Evolutionary conservation across 257 asterid species (phyloP).

Genomic region (Thymus quinquecostatus): DNA sequence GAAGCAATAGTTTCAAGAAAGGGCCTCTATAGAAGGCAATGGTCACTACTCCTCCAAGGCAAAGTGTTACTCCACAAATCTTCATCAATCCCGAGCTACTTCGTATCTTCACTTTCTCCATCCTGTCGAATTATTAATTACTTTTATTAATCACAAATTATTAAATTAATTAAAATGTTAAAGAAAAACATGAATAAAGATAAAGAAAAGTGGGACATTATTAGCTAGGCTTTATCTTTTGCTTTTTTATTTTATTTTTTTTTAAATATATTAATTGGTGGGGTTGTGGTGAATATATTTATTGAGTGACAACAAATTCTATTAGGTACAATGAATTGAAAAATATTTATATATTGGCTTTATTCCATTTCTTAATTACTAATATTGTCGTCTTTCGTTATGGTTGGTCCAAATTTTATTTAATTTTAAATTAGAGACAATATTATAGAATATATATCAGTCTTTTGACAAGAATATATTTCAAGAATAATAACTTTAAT

Average conservation of each 20-base stretch:
- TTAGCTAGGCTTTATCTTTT: too few species aligned
- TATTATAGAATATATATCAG: neutral
- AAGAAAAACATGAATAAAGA: neutral
- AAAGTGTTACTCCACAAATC: conserved; percentile 57
- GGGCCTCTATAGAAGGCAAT: conserved; percentile 81
- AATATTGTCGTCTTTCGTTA: neutral
- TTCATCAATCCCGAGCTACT: conserved; percentile 57
- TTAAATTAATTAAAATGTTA: neutral
- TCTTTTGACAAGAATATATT: neutral
- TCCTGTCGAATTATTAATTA: conserved; percentile 35
- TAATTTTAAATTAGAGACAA: neutral
- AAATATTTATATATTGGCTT: neutral
- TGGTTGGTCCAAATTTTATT: neutral
- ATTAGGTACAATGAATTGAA: neutral
- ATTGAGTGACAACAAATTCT: conserved; percentile 26
- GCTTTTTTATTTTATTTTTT: neutral
- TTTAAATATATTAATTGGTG: neutral
- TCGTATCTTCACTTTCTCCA: conserved; percentile 61
- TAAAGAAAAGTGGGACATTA: conserved; percentile 5
- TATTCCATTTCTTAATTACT: conserved; percentile 25
- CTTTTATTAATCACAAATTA: too few species aligned
- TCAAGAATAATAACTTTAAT: neutral
- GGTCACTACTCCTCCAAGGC: conserved; percentile 71
- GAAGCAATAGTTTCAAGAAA: conserved; percentile 52
- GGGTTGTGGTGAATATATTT: conserved; percentile 19